Base-by-base conservation (phyloP, 2,329 filamentous ascomycete genomes). In the Xylaria sp. region DNA sequence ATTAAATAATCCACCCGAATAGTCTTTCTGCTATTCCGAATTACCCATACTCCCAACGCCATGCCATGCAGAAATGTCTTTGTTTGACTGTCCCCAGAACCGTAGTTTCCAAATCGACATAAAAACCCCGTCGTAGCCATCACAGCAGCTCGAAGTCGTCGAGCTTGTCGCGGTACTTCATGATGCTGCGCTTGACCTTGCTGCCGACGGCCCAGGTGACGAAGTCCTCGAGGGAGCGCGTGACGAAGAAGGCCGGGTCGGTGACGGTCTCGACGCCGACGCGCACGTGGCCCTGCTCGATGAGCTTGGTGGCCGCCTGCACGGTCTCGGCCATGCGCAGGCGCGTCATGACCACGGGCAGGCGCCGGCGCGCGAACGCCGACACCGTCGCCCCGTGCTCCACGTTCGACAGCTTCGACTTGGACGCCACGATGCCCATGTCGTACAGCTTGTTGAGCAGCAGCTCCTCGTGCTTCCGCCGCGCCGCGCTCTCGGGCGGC, bases 151-250 rank as follows among this genome's bases (percentile, higher is more conserved):
- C 93, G 69, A 96, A 97, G 75, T 97, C 93, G 75, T 97, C 93
- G 74, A 97, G 75, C 78, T 96, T 91, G 74, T 97, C 92, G 65
- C 91, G 86, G 72, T 97, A 97, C 75, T 90, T 91, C 84, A 96
- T 87, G 61, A 97, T 96, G 70, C 92, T 94, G 70, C 89, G 84
- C 88, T 96, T 96, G 72, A 97, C 92, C 89, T 97, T 97, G 74
- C 91, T 95, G 56, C 91, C 91, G 66, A 95, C 90, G 8, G 93
- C 88, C 93, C 93, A 97, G 0, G 93, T 97, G 17, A 97, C 89
- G 71, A 95, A 96, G 75, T 97, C 93, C 50, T 97, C 93, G 82
- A 96, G 91, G 57, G 86, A 90, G 61, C 92, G 81, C 37, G 91
- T 94, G 7, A 97, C 91, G 48, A 97, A 74, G 67, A 92, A 97